Percentiles rank a stretch among this genome's conserved stretches.
Evolutionary conservation across 257 asterid genomes (phyloP).

Genomic region (Solanum chiquidenum): DNA sequence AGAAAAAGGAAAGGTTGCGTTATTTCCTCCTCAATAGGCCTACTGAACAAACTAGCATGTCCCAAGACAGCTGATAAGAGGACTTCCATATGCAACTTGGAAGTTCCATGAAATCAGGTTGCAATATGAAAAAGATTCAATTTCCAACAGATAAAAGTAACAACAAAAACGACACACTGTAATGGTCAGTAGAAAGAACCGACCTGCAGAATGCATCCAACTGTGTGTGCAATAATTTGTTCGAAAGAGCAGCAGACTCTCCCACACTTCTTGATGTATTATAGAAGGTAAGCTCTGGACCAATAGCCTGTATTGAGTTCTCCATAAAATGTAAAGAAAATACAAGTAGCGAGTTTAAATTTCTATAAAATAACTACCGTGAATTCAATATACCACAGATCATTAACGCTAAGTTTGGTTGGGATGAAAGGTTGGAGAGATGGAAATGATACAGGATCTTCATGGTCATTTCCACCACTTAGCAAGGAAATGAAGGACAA

Average conservation of each 20-base stretch:
- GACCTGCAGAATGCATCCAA: constrained; percentile 93
- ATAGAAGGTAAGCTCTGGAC: constrained; percentile 97
- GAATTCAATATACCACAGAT: neutral
- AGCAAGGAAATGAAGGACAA: neutral
- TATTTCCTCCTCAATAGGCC: neutral
- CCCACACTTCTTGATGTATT: constrained; percentile 58
- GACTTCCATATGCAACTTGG: neutral
- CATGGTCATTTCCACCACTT: neutral
- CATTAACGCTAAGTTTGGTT: neutral
- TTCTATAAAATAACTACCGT: neutral
- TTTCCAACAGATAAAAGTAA: neutral
- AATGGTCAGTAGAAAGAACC: constrained; percentile 2
- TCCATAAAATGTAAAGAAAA: constrained; percentile 7
- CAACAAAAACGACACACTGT: neutral
- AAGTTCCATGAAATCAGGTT: neutral
- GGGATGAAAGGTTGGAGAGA: neutral
- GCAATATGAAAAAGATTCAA: neutral
- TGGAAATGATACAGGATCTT: neutral
- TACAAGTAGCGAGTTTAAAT: neutral
- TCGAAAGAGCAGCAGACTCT: constrained; percentile 38
- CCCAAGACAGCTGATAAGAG: neutral
- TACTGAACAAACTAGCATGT: neutral
- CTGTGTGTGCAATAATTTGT: constrained; percentile 86
- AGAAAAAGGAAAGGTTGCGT: neutral
- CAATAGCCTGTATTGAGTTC: constrained; percentile 59